These are phyloP conservation scores for Lipomyces kockii DNA, from an alignment of 805 yeast genomes.

Conservation along the genomic window DNA sequence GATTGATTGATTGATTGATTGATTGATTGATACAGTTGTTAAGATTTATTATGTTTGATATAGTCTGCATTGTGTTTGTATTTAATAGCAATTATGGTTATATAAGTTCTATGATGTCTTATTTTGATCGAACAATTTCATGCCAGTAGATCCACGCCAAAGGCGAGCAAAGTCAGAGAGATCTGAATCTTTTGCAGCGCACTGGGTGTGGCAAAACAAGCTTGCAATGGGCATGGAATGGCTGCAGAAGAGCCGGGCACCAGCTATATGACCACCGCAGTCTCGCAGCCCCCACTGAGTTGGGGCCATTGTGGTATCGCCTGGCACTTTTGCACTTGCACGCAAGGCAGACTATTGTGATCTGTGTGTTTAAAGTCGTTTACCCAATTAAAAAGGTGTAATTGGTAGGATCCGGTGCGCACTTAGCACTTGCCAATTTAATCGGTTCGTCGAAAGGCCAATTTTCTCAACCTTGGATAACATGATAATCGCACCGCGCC, in stretches of 20 bases:
- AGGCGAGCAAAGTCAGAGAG: too few relatives aligned
- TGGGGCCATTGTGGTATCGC: neutral
- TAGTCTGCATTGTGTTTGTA: neutral
- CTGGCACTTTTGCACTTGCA: neutral
- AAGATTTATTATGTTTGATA: neutral
- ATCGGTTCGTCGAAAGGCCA: neutral
- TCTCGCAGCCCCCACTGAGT: too few relatives aligned
- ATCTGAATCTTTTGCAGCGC: neutral
- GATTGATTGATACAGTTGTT: neutral
- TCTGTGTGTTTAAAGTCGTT: too few relatives aligned
- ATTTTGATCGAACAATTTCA: too few relatives aligned
- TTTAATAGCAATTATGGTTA: neutral
- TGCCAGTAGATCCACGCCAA: too few relatives aligned
- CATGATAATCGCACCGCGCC: constrained; percentile 12
- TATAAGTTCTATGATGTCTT: too few relatives aligned
- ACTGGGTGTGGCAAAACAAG: too few relatives aligned
- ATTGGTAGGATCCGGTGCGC: neutral
- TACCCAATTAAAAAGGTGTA: neutral
- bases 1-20: neutral
- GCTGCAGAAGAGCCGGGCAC: too few relatives aligned
- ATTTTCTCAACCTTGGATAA: neutral
- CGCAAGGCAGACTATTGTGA: neutral
- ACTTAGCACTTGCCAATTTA: neutral
- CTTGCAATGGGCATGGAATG: too few relatives aligned
- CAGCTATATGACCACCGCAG: too few relatives aligned